phyloP scores from a whole-genome alignment of 345 rosid genomes.

The Brassica carinata region DNA sequence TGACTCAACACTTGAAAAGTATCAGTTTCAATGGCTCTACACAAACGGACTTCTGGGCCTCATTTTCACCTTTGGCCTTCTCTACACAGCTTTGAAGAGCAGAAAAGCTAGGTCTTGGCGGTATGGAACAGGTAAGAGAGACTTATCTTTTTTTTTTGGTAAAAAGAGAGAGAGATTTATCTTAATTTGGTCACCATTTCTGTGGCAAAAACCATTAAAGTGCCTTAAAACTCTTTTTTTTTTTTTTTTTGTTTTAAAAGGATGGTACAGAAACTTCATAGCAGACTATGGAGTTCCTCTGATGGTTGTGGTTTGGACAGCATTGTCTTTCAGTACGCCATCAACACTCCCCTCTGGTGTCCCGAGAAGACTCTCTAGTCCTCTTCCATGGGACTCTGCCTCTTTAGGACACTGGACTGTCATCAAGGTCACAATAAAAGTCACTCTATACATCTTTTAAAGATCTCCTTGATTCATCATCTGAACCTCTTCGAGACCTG shows the following conservation, averaged over 20 bases:
- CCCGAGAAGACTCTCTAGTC: slow-evolving; percentile 80
- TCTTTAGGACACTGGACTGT: slow-evolving; percentile 74
- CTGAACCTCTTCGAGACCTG: not conserved
- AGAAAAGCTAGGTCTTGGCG: slow-evolving; percentile 79
- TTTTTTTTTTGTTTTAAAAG: slow-evolving; percentile 16
- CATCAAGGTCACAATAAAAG: slow-evolving; percentile 49
- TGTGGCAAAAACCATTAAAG: not conserved
- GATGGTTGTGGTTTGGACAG: slow-evolving; percentile 84
- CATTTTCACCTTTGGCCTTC: slow-evolving; percentile 69
- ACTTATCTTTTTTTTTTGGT: not conserved
- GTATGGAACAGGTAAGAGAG: slow-evolving; percentile 50
- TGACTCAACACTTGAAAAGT: slow-evolving; percentile 48
- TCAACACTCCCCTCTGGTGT: slow-evolving; percentile 66
- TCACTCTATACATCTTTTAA: not conserved
- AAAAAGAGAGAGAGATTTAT: not conserved
- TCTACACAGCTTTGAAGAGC: slow-evolving; percentile 65
- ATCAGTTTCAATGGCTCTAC: slow-evolving; percentile 72
- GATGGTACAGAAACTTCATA: slow-evolving; percentile 59
- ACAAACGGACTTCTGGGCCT: slow-evolving; percentile 72
- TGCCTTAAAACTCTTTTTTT: not conserved
- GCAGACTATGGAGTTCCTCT: slow-evolving; percentile 91
- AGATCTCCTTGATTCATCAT: not conserved
- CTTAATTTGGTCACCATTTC: not conserved
- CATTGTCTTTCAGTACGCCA: slow-evolving; percentile 53
- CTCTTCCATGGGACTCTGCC: slow-evolving; percentile 65